Percentiles rank a stretch among this genome's conserved stretches.
Evolutionary conservation across 164 flowering plant genomes (phyloP).

Genomic region (Chimonanthus salicifolius): DNA sequence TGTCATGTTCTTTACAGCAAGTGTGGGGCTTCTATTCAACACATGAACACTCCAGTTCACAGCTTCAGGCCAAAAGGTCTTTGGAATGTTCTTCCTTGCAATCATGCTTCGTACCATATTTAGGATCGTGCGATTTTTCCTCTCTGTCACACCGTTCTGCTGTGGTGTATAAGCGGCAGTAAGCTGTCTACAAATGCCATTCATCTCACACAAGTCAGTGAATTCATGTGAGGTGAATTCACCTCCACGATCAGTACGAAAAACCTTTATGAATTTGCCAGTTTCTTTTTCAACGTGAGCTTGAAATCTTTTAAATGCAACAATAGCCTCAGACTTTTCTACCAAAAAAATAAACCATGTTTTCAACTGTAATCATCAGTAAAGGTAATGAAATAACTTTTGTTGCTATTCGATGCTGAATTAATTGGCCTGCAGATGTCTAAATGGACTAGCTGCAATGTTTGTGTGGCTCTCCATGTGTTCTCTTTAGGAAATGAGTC

Average conservation of each 20-base stretch:
- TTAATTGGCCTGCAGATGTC: background rate
- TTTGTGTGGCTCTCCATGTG: background rate
- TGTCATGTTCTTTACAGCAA: slow-evolving; percentile 3
- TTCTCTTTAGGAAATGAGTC: background rate
- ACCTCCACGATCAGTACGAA: too few relatives aligned
- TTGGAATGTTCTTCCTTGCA: background rate
- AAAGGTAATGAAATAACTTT: too few relatives aligned
- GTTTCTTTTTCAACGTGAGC: too few relatives aligned
- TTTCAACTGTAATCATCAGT: too few relatives aligned
- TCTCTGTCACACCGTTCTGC: background rate
- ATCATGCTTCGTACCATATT: slow-evolving; percentile 1
- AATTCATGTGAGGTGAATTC: too few relatives aligned
- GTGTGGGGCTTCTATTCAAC: background rate
- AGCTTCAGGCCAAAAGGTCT: background rate
- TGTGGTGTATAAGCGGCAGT: background rate
- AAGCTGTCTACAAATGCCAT: too few relatives aligned
- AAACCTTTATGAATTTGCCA: too few relatives aligned
- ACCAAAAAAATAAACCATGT: too few relatives aligned
- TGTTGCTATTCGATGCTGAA: background rate
- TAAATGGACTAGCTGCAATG: background rate
- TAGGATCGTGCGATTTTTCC: background rate
- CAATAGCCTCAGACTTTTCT: too few relatives aligned
- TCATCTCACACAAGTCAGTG: too few relatives aligned
- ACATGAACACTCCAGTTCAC: slow-evolving; percentile 3
- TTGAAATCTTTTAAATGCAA: too few relatives aligned